Evolutionary conservation across 2,329 filamentous ascomycete species (phyloP), one percentile per base, ranked within the genome.

Genomic region (Monilinia polystroma): DNA sequence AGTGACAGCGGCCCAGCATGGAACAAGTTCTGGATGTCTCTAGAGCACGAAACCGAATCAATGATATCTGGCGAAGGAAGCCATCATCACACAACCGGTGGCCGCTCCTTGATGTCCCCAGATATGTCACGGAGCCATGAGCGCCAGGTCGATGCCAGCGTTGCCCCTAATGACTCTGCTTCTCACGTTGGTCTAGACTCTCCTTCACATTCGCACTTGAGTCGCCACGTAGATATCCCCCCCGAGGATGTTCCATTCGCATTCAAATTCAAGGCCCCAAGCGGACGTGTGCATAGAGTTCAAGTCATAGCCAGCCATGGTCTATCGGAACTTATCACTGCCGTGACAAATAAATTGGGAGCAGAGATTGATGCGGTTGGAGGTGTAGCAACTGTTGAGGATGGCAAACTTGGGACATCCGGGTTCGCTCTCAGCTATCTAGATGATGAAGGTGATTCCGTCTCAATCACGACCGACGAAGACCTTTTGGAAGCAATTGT

Each of bases 21-120:
- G 95, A 98, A 97, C 82, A 99, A 98, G 80, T 99, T 99, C 81
- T 99, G 95, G 95, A 84, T 98, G 72, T 98, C 95, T 0, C 88
- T 99, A 74, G 87, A 77, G 20, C 87, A 98, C 78, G 88, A 96
- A 74, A 94, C 93, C 18, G 95, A 98, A 79, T 99, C 95, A 2
- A 90, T 97, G 84, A 88, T 98, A 78, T 99, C 95, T 68, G 95
- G 93, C 68, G 92, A 96, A 67, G 91, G 90, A 59, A 91, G 90
- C 75, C 89, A 89, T 75, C 89, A 91, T 73, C 83, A 87, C 73
- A 82, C 82, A 73, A 77, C 87, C 58, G 86, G 87, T 69, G 85
- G 87, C 64, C 87, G 91, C 68, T 93, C 90, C 45, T 83, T 94
- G 72, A 88, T 96, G 80, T 96, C 93, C 47, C 92, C 93, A 51